phyloP scores from a whole-genome alignment of 345 rosid species.

The Heritiera littoralis region DNA sequence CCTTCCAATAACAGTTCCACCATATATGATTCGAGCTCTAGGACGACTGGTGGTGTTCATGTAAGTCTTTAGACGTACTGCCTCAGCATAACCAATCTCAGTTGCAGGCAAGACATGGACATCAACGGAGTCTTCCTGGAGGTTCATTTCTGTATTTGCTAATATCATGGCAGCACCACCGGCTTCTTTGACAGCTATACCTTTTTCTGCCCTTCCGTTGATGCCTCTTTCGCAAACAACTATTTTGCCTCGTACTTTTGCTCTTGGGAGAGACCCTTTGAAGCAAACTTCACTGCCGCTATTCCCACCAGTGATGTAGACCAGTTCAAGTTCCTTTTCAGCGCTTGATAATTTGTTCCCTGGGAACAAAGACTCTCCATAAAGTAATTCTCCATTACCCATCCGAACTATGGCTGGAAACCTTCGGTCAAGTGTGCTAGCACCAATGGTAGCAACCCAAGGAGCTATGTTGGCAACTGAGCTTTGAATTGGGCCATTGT shows the following conservation, averaged over 20 bases:
- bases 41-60: slow-evolving; percentile 63
- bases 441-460: slow-evolving; percentile 86
- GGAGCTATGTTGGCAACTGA: slow-evolving; percentile 93
- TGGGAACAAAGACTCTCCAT: slow-evolving; percentile 81
- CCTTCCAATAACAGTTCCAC: slow-evolving; percentile 66
- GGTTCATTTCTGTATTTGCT: slow-evolving; percentile 71
- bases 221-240: slow-evolving; percentile 88
- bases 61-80: slow-evolving; percentile 61
- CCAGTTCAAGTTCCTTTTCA: slow-evolving; percentile 55
- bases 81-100: slow-evolving; percentile 54
- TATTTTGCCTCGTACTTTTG: slow-evolving; percentile 63
- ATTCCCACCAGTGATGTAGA: slow-evolving; percentile 61
- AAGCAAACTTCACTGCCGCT: slow-evolving; percentile 74
- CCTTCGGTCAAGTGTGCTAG: slow-evolving; percentile 81
- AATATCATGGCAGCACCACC: slow-evolving; percentile 95
- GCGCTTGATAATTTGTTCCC: slow-evolving; percentile 46
- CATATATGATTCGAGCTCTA: slow-evolving; percentile 64
- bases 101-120: slow-evolving; percentile 91
- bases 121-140: slow-evolving; percentile 79
- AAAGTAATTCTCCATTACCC: slow-evolving; percentile 57
- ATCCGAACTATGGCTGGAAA: slow-evolving; percentile 73
- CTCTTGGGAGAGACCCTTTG: slow-evolving; percentile 73
- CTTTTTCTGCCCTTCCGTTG: slow-evolving; percentile 89
- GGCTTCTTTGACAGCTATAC: slow-evolving; percentile 76
- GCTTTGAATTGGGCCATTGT: slow-evolving; percentile 72